Evolutionary conservation across 495 filamentous ascomycete genomes (phyloP), one percentile per base, ranked within the genome.

Genomic region (Bryoglossum gracile): DNA sequence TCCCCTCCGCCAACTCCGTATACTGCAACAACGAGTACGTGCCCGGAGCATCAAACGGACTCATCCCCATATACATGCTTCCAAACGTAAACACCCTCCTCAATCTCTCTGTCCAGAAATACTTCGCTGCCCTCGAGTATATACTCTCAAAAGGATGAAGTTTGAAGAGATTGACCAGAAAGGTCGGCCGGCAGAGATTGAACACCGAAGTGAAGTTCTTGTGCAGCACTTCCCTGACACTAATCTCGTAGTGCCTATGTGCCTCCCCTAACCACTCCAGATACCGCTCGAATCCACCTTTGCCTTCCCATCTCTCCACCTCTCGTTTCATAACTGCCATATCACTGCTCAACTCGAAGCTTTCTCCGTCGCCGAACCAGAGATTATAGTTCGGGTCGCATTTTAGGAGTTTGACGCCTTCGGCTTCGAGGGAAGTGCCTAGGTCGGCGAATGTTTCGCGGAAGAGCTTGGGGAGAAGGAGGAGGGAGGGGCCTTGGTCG

Each of bases 41-140:
- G 1, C 77, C 81, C 4, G 83, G 83, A 0, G 83, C 83, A 48
- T 84, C 79, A 61, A 80, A 86, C 1, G 83, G 83, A 50, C 68
- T 75, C 83, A 87, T 87, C 0, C 83, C 83, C 71, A 86, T 80
- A 56, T 87, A 87, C 83, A 86, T 87, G 50, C 78, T 84, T 23
- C 77, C 80, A 60, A 86, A 86, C 8, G 82, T 85, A 55, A 85
- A 84, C 0, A 79, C 80, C 11, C 82, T 62, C 37, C 81, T 65
- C 59, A 86, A 58, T 48, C 81, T 66, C 55, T 86, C 81, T 1
- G 79, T 81, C 65, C 68, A 74, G 60, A 86, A 85, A 56, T 84
- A 85, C 43, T 66, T 71, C 13, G 70, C 61, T 14, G 79, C 72
- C 16, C 82, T 67, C 10, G 60, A 65, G 62, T 76, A 86, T 8